Conservation (phyloP, 805 yeast species). For the Spathaspora boniae region DNA sequence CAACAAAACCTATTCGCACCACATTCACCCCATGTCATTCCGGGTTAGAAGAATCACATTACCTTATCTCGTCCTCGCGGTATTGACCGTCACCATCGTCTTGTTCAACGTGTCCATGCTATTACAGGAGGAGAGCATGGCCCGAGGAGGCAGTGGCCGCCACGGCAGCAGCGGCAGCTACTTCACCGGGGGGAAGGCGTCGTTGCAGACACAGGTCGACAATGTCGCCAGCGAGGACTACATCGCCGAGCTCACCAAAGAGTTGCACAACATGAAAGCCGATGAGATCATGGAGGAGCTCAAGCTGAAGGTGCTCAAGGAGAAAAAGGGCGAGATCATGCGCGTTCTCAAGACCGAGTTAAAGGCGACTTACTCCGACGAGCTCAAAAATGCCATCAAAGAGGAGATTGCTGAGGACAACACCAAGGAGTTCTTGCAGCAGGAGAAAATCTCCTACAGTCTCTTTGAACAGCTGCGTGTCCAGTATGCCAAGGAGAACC, state of each 20-base stretch:
- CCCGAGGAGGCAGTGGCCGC: neutral
- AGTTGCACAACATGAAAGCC: constrained; percentile 7
- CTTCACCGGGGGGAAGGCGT: constrained; percentile 2
- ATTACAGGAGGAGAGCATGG: neutral
- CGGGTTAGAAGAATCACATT: constrained; percentile 6
- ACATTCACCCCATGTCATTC: neutral
- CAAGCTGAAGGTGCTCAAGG: constrained; percentile 3
- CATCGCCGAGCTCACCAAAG: constrained; percentile 2
- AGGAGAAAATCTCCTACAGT: constrained; percentile 3
- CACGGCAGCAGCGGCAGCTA: constrained; percentile 8
- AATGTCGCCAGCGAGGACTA: constrained; percentile 8
- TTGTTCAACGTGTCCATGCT: constrained; percentile 4
- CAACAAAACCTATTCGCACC: neutral
- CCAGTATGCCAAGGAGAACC: constrained; percentile 5
- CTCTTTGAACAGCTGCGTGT: constrained; percentile 6
- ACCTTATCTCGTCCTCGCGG: constrained; percentile 7
- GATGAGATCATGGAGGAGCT: constrained; percentile 6
- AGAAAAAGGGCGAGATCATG: constrained; percentile 6
- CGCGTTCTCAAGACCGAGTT: constrained; percentile 6
- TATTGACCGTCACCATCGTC: constrained; percentile 1
- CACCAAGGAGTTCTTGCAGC: constrained; percentile 7
- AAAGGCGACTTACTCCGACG: constrained; percentile 4
- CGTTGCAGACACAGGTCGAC: constrained; percentile 7
- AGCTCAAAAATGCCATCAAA: constrained; percentile 5
- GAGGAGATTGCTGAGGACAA: constrained; percentile 7